phyloP scores from a whole-genome alignment of 2,329 filamentous ascomycete genomes.

The Neofusicoccum laricinum region DNA sequence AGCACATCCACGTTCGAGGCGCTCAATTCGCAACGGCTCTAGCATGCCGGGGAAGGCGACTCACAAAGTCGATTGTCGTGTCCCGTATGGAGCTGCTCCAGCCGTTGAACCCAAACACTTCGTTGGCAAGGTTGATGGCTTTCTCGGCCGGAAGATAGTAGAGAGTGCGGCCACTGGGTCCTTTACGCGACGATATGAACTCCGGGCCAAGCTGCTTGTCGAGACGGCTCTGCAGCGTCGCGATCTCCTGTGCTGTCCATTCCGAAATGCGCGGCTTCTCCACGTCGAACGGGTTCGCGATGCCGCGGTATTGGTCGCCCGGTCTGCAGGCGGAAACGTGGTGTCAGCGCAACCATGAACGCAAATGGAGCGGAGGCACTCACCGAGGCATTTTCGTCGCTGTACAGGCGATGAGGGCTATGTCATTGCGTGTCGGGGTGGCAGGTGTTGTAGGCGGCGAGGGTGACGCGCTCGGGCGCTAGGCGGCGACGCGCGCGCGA shows the following conservation, averaged over 20 bases:
- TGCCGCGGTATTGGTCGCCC: conserved; percentile 37
- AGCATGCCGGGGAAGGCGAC: conserved; percentile 21
- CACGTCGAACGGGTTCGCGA: conserved; percentile 78
- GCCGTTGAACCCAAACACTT: conserved; percentile 95
- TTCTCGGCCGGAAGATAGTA: conserved; percentile 97
- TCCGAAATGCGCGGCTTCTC: conserved; percentile 67
- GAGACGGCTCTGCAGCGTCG: conserved; percentile 78
- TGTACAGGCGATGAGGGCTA: background rate
- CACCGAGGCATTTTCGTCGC: conserved; percentile 9
- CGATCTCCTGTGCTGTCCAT: conserved; percentile 88
- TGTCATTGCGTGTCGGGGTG: conserved; percentile 1
- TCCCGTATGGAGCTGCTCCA: conserved; percentile 97
- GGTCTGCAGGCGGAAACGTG: conserved; percentile 25
- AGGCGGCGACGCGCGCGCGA: conserved; percentile 6
- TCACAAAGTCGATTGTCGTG: conserved; percentile 86
- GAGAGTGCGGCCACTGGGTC: conserved; percentile 79
- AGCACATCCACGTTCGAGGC: conserved; percentile 16
- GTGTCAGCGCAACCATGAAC: conserved; percentile 20
- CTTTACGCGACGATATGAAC: conserved; percentile 84
- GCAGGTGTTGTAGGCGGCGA: background rate
- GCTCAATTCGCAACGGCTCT: too few species aligned
- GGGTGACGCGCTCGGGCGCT: background rate
- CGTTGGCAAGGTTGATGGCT: conserved; percentile 90
- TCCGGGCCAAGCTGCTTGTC: conserved; percentile 95
- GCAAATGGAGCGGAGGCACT: background rate